These are phyloP conservation scores for Arabidopsis arenosa DNA, from an alignment of 345 rosid genomes.

Conservation along the genomic window DNA sequence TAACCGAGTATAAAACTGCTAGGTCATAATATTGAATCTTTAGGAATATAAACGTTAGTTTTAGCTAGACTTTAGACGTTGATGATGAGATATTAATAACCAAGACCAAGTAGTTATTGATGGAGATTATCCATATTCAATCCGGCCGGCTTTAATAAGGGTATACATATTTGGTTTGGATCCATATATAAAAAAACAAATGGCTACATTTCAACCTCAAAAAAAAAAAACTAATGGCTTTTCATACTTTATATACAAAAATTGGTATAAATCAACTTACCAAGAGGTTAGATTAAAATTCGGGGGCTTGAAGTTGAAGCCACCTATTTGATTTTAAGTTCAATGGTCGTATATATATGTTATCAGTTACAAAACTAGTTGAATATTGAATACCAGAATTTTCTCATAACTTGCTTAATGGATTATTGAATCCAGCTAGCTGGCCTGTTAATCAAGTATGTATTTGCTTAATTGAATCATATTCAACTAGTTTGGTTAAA, in stretches of 20 bases:
- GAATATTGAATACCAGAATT: no score
- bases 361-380: no score
- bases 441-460: neutral
- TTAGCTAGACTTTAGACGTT: neutral
- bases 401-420: neutral
- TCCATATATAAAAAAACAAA: neutral
- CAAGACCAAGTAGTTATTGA: neutral
- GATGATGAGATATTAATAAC: neutral
- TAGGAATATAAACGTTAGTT: neutral
- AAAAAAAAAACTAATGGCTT: no score
- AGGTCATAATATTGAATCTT: neutral
- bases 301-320: no score
- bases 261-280: no score
- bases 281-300: no score
- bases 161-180: neutral
- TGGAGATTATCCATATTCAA: neutral
- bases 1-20: neutral
- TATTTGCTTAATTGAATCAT: neutral
- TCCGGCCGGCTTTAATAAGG: neutral
- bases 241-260: no score
- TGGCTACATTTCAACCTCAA: no score
- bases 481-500: constrained; percentile 1
- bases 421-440: neutral
- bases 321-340: no score
- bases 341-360: no score